Evolutionary conservation across 106 monocot genomes (phyloP).

Genomic region (Dendrobium huoshanense): DNA sequence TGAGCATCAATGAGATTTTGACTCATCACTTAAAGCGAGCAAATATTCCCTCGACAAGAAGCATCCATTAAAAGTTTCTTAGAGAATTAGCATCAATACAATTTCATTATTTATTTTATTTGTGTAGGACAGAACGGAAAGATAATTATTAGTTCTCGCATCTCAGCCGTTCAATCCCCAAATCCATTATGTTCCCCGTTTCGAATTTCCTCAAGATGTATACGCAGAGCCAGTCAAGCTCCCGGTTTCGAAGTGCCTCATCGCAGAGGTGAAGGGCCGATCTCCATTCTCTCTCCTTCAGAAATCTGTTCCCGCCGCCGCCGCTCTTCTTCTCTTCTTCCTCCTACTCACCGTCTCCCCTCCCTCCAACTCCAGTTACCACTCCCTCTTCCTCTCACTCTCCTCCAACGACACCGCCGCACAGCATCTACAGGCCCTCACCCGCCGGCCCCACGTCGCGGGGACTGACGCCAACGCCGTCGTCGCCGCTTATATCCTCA

Average conservation of each 20-base stretch:
- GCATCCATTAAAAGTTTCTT: no score
- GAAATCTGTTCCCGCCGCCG: neutral
- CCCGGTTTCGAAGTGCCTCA: neutral
- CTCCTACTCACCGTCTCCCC: slow-evolving; percentile 8
- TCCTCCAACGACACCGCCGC: slow-evolving; percentile 46
- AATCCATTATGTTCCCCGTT: neutral
- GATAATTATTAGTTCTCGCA: neutral
- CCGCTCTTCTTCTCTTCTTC: slow-evolving; percentile 19
- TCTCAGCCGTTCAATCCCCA: neutral
- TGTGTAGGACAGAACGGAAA: no score
- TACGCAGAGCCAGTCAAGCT: neutral
- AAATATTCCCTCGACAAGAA: no score
- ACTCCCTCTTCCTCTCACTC: slow-evolving; percentile 45
- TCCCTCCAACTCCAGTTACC: slow-evolving; percentile 26
- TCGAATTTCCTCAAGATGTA: neutral
- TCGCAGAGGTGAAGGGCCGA: neutral
- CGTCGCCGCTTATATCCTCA: slow-evolving; percentile 27
- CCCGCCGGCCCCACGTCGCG: slow-evolving; percentile 54
- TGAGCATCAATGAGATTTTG: no score
- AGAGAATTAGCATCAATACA: no score
- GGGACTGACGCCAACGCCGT: slow-evolving; percentile 30
- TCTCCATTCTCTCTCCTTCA: neutral
- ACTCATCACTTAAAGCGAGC: no score
- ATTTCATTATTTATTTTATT: no score
- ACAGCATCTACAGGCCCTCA: slow-evolving; percentile 47